Base-by-base conservation (phyloP, 805 yeast genomes). In the Isabelozyma pseudorhagii region DNA sequence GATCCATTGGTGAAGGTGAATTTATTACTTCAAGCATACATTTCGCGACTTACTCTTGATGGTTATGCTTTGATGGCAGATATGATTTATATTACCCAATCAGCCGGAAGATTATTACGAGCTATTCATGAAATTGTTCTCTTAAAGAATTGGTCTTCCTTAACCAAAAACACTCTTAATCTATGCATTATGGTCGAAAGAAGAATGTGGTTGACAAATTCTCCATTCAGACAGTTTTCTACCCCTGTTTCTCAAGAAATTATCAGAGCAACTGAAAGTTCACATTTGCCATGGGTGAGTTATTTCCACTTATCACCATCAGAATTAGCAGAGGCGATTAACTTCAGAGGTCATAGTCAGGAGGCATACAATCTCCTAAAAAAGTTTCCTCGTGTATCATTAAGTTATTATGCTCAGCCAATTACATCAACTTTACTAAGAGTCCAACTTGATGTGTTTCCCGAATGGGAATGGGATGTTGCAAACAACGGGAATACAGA, bases 21-120 rank as follows among this genome's bases (percentile, higher is more conserved):
- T 55, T 81, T 90, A 7, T 66, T 94, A 38, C 69, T 94, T 10
- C 99, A 94, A 61, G 81, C 97, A 0, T 90, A 88, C 59, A 88
- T 94, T n/a, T 87, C 97, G 1, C 69, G 84, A 38, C 70, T 92
- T 21, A 71, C 75, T 8, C 71, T 94, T 14, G 94, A 87, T 0
- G 98, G 98, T 0, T 89, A 89, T 70, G 97, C 97, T 0, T 68
- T 96, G 52, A 83, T 87, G 78, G 83, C 97, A 0, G 99, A 94
- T 71, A 90, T 92, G 97, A 77, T 89, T 3, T 94, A 89, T 62
- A 82, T 94, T 40, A 87, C 94, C 0, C 98, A 94, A 66, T 89
- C 96, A 40, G 97, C 97, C 0, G 93, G 96, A 3, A 79, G 99
- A 61, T 67, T 94, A 38, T 73, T 92, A 49, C 72, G 97, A 50